A percentile compares a stretch with the other conserved stretches of the same genome.
Evolutionary conservation across 2,329 filamentous ascomycete species (phyloP).

Genomic region (Penicillium olsonii): DNA sequence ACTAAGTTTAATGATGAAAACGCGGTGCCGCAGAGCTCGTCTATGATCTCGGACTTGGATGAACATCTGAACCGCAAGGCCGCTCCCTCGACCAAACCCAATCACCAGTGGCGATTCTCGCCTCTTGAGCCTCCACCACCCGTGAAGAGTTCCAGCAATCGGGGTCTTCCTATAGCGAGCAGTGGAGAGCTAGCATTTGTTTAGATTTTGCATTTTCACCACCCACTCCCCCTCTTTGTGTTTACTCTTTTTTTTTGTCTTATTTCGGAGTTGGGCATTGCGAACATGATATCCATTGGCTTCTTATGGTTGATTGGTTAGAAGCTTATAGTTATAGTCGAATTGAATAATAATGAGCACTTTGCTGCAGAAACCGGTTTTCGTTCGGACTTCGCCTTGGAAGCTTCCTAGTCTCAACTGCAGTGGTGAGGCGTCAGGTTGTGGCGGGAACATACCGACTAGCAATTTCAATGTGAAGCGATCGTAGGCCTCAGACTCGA

Average conservation of each 20-base stretch:
- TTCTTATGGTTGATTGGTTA: conserved; percentile 16
- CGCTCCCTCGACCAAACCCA: conserved; percentile 8
- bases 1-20: conserved; percentile 8
- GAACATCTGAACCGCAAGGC: conserved; percentile 23
- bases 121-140: conserved; percentile 19
- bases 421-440: not conserved
- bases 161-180: conserved; percentile 24
- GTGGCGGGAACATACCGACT: no score
- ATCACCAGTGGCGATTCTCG: conserved; percentile 13
- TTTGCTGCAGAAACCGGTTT: not conserved
- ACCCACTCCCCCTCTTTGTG: not conserved
- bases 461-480: no score
- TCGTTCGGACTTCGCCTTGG: not conserved
- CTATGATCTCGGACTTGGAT: conserved; percentile 26
- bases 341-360: conserved; percentile 1
- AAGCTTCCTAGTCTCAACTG: not conserved
- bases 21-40: conserved; percentile 22
- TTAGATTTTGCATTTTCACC: conserved; percentile 10
- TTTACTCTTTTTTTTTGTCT: conserved; percentile 2
- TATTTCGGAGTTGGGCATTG: conserved; percentile 23
- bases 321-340: conserved; percentile 11
- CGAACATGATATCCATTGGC: conserved; percentile 30
- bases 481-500: no score
- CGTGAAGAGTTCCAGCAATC: conserved; percentile 13
- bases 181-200: conserved; percentile 29